phyloP scores from a whole-genome alignment of 2,329 filamentous ascomycete genomes.

The Sporothrix mexicana region DNA sequence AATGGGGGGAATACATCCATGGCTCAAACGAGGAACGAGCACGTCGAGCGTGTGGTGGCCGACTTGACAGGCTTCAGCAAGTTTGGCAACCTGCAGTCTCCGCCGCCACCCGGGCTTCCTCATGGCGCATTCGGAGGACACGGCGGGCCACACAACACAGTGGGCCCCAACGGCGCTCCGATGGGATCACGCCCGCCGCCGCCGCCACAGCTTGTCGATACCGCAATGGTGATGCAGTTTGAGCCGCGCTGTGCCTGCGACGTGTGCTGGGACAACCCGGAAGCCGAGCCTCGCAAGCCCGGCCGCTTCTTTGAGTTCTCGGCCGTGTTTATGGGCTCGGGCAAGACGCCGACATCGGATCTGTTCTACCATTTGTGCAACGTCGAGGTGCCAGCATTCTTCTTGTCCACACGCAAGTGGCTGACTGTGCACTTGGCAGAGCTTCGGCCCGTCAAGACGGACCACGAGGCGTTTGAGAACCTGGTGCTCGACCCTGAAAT shows the following conservation, averaged over 20 bases:
- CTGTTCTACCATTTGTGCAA: slow-evolving; percentile 54
- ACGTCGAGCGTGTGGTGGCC: slow-evolving; percentile 48
- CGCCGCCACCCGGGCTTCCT: not conserved
- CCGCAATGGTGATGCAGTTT: slow-evolving; percentile 51
- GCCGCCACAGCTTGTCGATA: slow-evolving; percentile 30
- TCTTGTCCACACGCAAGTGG: slow-evolving; percentile 54
- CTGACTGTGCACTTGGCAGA: slow-evolving; percentile 50
- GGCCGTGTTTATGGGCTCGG: slow-evolving; percentile 47
- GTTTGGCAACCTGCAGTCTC: not conserved
- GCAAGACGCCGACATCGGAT: slow-evolving; percentile 49
- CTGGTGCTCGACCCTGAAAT: slow-evolving; percentile 56
- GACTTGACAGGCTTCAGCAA: slow-evolving; percentile 3
- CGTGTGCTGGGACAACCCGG: slow-evolving; percentile 42
- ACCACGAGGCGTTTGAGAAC: slow-evolving; percentile 57
- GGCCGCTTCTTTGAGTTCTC: slow-evolving; percentile 51
- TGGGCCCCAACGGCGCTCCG: not conserved
- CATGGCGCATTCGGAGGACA: not conserved
- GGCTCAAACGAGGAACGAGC: slow-evolving; percentile 33
- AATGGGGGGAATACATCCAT: too few species aligned
- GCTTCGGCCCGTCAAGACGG: slow-evolving; percentile 50
- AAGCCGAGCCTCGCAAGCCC: slow-evolving; percentile 36
- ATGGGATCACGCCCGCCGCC: slow-evolving; percentile 33
- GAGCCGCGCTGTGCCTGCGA: slow-evolving; percentile 51
- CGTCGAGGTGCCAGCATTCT: slow-evolving; percentile 53
- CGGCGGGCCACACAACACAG: slow-evolving; percentile 43